Evolutionary conservation across 495 filamentous ascomycete species (phyloP).

Genomic region (Letharia columbiana): DNA sequence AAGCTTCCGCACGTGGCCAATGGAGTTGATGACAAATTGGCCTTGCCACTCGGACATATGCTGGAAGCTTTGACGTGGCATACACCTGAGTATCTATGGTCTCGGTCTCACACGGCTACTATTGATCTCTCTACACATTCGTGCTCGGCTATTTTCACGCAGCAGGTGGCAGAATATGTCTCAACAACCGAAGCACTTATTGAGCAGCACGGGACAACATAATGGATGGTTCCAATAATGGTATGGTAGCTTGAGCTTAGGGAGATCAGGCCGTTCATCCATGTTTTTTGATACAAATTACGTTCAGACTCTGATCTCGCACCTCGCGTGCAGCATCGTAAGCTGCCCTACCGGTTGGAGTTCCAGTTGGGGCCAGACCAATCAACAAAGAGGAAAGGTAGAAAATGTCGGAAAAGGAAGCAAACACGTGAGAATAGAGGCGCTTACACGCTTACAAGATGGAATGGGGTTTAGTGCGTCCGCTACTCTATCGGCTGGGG

Average conservation of each 20-base stretch:
- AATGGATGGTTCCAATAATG: background rate
- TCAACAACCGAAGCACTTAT: background rate
- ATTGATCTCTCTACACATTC: background rate
- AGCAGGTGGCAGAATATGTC: background rate
- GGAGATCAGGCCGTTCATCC: too few relatives aligned
- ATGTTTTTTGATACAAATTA: background rate
- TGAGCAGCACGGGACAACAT: background rate
- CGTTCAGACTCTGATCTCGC: background rate
- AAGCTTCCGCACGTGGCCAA: background rate
- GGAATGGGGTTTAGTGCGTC: background rate
- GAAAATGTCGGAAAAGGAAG: background rate
- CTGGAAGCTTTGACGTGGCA: background rate
- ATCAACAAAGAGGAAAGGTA: background rate
- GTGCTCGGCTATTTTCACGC: background rate
- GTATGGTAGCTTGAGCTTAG: too few relatives aligned
- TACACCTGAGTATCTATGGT: background rate
- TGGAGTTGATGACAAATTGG: too few relatives aligned
- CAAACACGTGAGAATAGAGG: background rate
- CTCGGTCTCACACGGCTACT: background rate
- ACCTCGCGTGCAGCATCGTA: background rate
- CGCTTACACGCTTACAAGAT: too few relatives aligned
- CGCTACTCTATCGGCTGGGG: conserved; percentile 3
- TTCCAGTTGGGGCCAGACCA: background rate
- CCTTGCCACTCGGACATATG: background rate
- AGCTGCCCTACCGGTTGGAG: background rate